phyloP scores from a whole-genome alignment of 2,329 filamentous ascomycete genomes.

The Metarhizium album region DNA sequence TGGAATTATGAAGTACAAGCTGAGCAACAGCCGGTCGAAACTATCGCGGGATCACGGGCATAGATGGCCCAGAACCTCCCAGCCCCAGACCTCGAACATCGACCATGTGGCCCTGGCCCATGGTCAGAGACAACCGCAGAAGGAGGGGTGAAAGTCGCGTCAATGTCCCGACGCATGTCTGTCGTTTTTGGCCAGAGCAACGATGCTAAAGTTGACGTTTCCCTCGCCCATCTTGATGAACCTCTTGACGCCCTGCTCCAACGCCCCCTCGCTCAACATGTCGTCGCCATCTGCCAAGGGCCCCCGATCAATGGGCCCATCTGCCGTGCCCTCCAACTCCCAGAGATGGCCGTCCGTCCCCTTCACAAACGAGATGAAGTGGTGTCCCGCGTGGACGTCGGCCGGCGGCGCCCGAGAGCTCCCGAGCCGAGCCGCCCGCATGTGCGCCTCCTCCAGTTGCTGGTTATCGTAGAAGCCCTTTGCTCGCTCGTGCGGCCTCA shows the following conservation, averaged over 20 bases:
- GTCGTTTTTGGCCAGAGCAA: constrained; percentile 21
- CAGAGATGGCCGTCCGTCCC: constrained; percentile 53
- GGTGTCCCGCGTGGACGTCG: constrained; percentile 53
- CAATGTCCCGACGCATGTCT: neutral
- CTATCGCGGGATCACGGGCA: too few relatives aligned
- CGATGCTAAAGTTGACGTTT: constrained; percentile 28
- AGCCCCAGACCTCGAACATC: too few relatives aligned
- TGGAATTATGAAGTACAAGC: too few relatives aligned
- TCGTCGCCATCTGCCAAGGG: constrained; percentile 44
- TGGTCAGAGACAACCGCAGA: too few relatives aligned
- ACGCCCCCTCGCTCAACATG: constrained; percentile 54
- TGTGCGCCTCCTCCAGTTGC: constrained; percentile 63
- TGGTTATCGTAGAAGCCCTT: constrained; percentile 60
- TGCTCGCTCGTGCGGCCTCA: constrained; percentile 52
- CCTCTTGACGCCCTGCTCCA: constrained; percentile 45
- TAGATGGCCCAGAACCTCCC: too few relatives aligned
- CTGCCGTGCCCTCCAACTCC: constrained; percentile 68
- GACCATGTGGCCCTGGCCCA: too few relatives aligned
- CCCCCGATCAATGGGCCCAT: constrained; percentile 62
- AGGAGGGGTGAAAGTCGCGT: too few relatives aligned
- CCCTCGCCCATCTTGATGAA: constrained; percentile 28
- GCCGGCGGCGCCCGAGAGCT: constrained; percentile 55
- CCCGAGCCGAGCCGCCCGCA: constrained; percentile 55
- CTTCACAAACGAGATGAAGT: constrained; percentile 77
- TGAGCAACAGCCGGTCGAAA: too few relatives aligned